phyloP scores from a whole-genome alignment of 2,329 filamentous ascomycete genomes.

The Pleochaeta shiraiana region DNA sequence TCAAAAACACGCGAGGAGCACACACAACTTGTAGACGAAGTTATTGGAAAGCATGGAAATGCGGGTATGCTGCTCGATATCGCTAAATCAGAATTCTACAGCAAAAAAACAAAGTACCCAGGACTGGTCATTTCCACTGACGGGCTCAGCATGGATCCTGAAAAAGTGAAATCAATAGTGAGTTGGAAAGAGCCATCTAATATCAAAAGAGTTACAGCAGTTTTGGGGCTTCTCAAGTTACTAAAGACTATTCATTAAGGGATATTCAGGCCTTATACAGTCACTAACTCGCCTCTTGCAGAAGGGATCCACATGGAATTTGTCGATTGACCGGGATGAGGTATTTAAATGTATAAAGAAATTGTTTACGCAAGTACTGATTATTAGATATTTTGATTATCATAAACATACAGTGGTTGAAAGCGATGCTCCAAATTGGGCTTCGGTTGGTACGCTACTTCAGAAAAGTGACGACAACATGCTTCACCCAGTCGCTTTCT shows the following conservation, averaged over 20 bases:
- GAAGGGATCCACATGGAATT: neutral
- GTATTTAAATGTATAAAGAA: neutral
- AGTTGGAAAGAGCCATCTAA: neutral
- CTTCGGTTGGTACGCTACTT: neutral
- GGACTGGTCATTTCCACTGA: neutral
- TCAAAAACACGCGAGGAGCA: neutral
- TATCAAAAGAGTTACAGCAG: neutral
- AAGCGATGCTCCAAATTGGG: neutral
- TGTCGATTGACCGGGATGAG: neutral
- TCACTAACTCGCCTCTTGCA: neutral
- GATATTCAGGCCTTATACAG: neutral
- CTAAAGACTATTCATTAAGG: neutral
- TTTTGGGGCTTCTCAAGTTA: neutral
- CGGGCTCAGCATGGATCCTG: neutral
- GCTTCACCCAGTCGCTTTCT: neutral
- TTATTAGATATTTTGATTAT: neutral
- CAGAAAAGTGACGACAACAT: neutral
- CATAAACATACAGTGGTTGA: neutral
- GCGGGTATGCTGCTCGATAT: conserved; percentile 2
- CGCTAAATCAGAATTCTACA: conserved; percentile 4
- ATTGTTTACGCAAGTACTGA: neutral
- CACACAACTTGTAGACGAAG: conserved; percentile 1
- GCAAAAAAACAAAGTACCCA: neutral
- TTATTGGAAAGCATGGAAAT: neutral
- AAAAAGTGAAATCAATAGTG: neutral